These are phyloP conservation scores for Tuber aestivum DNA, from an alignment of 495 filamentous ascomycete genomes.

Conservation along the genomic window DNA sequence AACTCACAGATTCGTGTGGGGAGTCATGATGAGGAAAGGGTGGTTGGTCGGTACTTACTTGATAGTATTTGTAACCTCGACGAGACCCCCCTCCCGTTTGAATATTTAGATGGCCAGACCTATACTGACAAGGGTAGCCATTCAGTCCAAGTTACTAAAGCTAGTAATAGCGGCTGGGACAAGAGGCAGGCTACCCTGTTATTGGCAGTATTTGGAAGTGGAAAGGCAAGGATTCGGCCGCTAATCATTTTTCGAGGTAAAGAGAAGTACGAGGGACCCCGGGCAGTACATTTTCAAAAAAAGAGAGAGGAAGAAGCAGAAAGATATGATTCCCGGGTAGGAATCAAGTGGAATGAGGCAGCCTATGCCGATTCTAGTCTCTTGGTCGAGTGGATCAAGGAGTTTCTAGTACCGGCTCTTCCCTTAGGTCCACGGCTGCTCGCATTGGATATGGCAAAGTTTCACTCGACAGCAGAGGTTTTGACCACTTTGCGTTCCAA, in stretches of 20 bases:
- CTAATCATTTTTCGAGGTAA: slow-evolving; percentile 13
- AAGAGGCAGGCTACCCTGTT: slow-evolving; percentile 16
- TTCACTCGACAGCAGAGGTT: slow-evolving; percentile 7
- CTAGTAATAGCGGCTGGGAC: slow-evolving; percentile 9
- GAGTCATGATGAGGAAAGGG: background rate
- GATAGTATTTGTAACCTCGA: slow-evolving; percentile 13
- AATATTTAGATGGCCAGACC: slow-evolving; percentile 13
- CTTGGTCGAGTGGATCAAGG: slow-evolving; percentile 2
- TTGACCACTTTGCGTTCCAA: slow-evolving; percentile 2
- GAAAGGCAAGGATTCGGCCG: background rate
- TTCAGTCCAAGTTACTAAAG: slow-evolving; percentile 15
- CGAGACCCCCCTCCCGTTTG: slow-evolving; percentile 8
- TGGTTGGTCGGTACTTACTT: background rate
- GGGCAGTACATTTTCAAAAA: background rate
- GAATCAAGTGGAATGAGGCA: slow-evolving; percentile 8
- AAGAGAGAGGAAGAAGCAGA: background rate
- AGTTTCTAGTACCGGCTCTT: slow-evolving; percentile 9
- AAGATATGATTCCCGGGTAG: slow-evolving; percentile 6
- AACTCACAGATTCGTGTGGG: background rate
- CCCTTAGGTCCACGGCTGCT: background rate
- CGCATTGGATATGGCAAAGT: slow-evolving; percentile 4
- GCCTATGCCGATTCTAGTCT: background rate
- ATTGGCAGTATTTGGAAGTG: slow-evolving; percentile 9
- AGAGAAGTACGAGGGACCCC: background rate
- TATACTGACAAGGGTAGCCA: slow-evolving; percentile 17